phyloP scores from a whole-genome alignment of 495 filamentous ascomycete species.

The Jackrogersella multiformis region DNA sequence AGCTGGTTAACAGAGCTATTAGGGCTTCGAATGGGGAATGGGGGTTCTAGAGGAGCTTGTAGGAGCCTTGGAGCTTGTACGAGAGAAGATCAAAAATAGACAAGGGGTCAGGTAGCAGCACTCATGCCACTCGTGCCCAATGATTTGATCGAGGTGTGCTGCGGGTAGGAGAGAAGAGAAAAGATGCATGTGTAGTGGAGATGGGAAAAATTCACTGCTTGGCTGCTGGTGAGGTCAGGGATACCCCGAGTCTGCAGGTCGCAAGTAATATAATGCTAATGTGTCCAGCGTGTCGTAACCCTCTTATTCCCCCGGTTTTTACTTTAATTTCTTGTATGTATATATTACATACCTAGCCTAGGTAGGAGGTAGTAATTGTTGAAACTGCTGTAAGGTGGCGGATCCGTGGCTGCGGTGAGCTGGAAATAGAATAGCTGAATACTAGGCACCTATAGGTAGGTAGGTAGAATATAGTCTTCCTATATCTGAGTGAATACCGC shows the following conservation, averaged over 20 bases:
- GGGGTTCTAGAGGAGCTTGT: too few relatives aligned
- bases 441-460: too few relatives aligned
- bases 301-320: slow-evolving; percentile 11
- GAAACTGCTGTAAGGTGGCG: slow-evolving; percentile 36
- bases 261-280: slow-evolving; percentile 43
- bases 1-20: too few relatives aligned
- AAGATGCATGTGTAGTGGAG: slow-evolving; percentile 43
- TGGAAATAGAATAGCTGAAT: too few relatives aligned
- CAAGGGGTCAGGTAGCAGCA: slow-evolving; percentile 45
- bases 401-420: slow-evolving; percentile 33
- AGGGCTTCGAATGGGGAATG: slow-evolving; percentile 21
- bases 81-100: slow-evolving; percentile 40
- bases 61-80: slow-evolving; percentile 33
- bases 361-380: slow-evolving; percentile 21
- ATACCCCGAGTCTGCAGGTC: slow-evolving; percentile 36
- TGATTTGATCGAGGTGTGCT: slow-evolving; percentile 39
- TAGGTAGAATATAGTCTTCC: slow-evolving; percentile 1
- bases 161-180: slow-evolving; percentile 37
- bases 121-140: slow-evolving; percentile 47
- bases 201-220: slow-evolving; percentile 43
- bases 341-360: too few relatives aligned
- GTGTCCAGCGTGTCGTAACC: slow-evolving; percentile 33
- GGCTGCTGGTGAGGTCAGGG: slow-evolving; percentile 40
- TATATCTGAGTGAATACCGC: slow-evolving; percentile 6
- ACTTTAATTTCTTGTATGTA: too few relatives aligned